Evolutionary conservation across 768 basidiomycete species (phyloP).

Genomic region (Pholiota conissans): DNA sequence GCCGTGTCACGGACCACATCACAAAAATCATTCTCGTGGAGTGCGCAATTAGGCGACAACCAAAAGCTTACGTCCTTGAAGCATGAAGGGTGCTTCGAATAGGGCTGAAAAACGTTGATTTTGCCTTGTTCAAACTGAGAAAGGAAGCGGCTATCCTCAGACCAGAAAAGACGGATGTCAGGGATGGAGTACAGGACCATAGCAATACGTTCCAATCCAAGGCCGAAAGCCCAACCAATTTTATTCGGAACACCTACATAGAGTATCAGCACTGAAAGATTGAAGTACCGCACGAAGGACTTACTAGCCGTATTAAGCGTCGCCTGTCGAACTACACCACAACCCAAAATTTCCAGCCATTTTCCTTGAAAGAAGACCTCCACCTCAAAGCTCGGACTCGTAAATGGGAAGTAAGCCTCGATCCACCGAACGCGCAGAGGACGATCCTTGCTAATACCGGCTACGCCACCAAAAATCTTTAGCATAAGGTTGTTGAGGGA

Average conservation of each 20-base stretch:
- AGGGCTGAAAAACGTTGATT: conserved; percentile 84
- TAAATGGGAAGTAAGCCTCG: conserved; percentile 97
- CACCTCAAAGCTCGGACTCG: conserved; percentile 96
- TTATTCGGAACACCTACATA: conserved; percentile 71
- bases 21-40: conserved; percentile 97
- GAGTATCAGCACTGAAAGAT: neutral
- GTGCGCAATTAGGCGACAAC: conserved; percentile 51
- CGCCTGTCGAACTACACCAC: conserved; percentile 86
- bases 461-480: conserved; percentile 70
- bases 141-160: conserved; percentile 81
- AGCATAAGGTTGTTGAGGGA: conserved; percentile 86
- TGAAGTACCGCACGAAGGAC: conserved; percentile 28
- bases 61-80: conserved; percentile 98
- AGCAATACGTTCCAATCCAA: conserved; percentile 94
- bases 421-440: conserved; percentile 95
- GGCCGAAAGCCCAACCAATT: conserved; percentile 97
- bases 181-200: conserved; percentile 98
- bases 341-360: conserved; percentile 97
- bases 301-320: conserved; percentile 86
- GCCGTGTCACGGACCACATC: conserved; percentile 92
- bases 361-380: conserved; percentile 95
- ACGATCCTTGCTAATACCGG: conserved; percentile 50
- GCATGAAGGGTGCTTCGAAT: conserved; percentile 90
- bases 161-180: conserved; percentile 99
- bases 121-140: conserved; percentile 79